phyloP scores from a whole-genome alignment of 345 rosid genomes.

The Combretum micranthum region DNA sequence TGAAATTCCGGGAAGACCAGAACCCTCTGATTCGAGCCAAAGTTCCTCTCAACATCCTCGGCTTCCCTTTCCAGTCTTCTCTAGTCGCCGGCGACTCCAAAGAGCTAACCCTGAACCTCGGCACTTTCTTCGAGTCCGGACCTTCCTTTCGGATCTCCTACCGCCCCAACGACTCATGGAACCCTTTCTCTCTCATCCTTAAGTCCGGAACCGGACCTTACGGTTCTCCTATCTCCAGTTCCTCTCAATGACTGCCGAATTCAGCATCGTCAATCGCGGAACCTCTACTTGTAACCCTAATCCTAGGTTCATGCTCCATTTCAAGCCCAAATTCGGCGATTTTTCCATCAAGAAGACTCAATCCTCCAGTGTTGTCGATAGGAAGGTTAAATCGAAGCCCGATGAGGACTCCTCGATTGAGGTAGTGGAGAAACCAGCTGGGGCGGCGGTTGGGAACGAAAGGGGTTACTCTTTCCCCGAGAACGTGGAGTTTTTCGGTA shows the following conservation, averaged over 20 bases:
- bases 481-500: constrained; percentile 20
- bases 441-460: constrained; percentile 10
- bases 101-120: constrained; percentile 72
- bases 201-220: constrained; percentile 79
- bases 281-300: constrained; percentile 22
- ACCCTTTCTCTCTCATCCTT: constrained; percentile 78
- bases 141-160: constrained; percentile 75
- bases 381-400: constrained; percentile 17
- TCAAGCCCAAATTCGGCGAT: constrained; percentile 85
- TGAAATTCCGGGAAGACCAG: constrained; percentile 86
- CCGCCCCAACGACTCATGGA: constrained; percentile 85
- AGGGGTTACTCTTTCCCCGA: constrained; percentile 14
- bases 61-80: constrained; percentile 86
- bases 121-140: constrained; percentile 78
- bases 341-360: constrained; percentile 81
- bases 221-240: constrained; percentile 69
- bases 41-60: constrained; percentile 67
- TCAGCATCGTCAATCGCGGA: constrained; percentile 51
- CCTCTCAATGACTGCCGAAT: constrained; percentile 93
- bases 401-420: constrained; percentile 60
- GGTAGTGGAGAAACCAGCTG: constrained; percentile 42
- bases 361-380: constrained; percentile 21
- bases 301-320: constrained; percentile 88
- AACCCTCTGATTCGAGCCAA: constrained; percentile 80
- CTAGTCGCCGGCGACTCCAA: constrained; percentile 82